These are phyloP conservation scores for Alternaria brassicae DNA, from an alignment of 2,329 filamentous ascomycete genomes.

Conservation along the genomic window DNA sequence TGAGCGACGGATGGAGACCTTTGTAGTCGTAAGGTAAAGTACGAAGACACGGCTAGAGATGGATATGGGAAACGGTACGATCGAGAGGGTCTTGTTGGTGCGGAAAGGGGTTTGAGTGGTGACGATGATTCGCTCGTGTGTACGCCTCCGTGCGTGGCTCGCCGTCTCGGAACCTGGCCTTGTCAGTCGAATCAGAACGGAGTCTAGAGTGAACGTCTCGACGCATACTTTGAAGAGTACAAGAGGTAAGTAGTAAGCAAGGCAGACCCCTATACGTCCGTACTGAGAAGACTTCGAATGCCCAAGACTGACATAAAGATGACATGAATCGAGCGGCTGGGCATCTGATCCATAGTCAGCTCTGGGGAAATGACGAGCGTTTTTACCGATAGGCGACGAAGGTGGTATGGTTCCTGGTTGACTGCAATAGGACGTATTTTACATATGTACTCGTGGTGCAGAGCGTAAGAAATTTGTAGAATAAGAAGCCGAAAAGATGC, in stretches of 20 bases:
- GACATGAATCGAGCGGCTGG: too few species aligned
- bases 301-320: accelerated
- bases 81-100: background rate
- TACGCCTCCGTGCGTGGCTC: too few species aligned
- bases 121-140: too few species aligned
- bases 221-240: too few species aligned
- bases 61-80: background rate
- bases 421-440: background rate
- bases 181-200: too few species aligned
- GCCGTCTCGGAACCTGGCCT: too few species aligned
- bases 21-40: background rate
- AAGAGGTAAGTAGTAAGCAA: too few species aligned
- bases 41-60: accelerated
- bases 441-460: background rate
- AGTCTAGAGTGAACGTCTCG: too few species aligned
- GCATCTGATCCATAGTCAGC: too few species aligned
- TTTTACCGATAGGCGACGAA: background rate
- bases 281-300: too few species aligned
- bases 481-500: background rate
- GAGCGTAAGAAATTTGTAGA: background rate
- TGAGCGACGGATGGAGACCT: background rate
- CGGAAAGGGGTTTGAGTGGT: background rate
- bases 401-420: background rate
- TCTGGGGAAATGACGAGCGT: too few species aligned
- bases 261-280: too few species aligned